Percentiles rank a stretch among this genome's conserved stretches.
phyloP scores from a whole-genome alignment of 1,284 basidiomycete species.

The Pyrrhoderma lamaoense region DNA sequence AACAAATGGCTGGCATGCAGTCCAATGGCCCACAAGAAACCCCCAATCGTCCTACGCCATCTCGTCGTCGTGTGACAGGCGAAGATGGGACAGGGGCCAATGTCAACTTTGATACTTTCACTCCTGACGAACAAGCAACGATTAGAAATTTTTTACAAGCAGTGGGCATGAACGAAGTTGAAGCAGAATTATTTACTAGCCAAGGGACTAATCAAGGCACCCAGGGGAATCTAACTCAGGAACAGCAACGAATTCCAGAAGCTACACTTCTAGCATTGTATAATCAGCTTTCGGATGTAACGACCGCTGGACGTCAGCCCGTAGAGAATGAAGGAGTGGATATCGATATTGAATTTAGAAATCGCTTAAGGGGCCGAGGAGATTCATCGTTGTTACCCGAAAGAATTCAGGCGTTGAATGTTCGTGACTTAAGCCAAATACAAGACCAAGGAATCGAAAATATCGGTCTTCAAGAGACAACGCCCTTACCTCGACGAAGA shows the following conservation, averaged over 20 bases:
- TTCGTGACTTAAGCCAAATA: not conserved
- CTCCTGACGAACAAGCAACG: constrained; percentile 2
- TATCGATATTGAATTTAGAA: not conserved
- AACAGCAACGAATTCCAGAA: not conserved
- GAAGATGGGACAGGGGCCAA: too few species aligned
- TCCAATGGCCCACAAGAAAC: too few species aligned
- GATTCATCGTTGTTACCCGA: constrained; percentile 1
- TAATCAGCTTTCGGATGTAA: not conserved
- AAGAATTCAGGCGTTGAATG: constrained; percentile 12
- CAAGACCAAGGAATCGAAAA: not conserved
- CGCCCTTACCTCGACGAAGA: not conserved
- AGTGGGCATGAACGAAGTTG: constrained; percentile 3
- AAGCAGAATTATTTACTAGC: not conserved
- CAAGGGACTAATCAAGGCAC: not conserved
- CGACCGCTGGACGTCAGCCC: not conserved
- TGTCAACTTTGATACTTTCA: constrained; percentile 2
- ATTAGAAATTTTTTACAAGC: constrained; percentile 7
- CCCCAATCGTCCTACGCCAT: too few species aligned
- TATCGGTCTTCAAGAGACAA: not conserved
- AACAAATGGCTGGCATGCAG: too few species aligned
- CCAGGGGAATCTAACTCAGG: too few species aligned
- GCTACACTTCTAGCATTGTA: not conserved
- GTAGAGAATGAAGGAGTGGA: not conserved
- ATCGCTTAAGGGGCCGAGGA: not conserved
- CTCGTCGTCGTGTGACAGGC: too few species aligned